A percentile compares a stretch with the other conserved stretches of the same genome.
Evolutionary conservation across 177 flowering plant genomes (phyloP).

Genomic region (Vitis hybrid): DNA sequence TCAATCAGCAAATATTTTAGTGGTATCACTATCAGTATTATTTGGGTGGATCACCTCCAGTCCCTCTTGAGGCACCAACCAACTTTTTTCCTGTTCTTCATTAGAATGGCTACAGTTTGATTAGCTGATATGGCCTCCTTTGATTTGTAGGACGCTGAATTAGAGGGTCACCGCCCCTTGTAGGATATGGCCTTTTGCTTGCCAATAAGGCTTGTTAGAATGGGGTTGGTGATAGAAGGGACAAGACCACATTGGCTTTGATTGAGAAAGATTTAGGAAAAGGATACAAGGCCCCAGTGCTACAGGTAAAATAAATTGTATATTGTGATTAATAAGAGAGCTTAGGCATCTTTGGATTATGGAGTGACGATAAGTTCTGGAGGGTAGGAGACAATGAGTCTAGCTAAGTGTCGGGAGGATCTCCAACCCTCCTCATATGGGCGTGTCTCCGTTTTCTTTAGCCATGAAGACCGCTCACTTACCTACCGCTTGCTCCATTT

Average conservation of each 20-base stretch:
- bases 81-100: no score
- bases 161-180: not conserved
- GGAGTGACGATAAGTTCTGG: constrained; percentile 9
- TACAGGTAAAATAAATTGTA: not conserved
- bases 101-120: no score
- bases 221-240: not conserved
- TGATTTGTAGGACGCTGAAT: no score
- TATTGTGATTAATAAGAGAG: not conserved
- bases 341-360: constrained; percentile 1
- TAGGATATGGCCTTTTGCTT: not conserved
- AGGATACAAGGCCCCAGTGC: not conserved
- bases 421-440: constrained; percentile 20
- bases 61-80: not conserved
- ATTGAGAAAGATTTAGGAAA: not conserved
- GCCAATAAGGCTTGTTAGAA: not conserved
- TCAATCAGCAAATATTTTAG: not conserved
- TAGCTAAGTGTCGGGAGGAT: constrained; percentile 12
- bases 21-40: not conserved
- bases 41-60: not conserved
- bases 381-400: constrained; percentile 15
- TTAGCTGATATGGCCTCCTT: no score
- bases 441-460: constrained; percentile 8
- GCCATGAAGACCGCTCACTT: constrained; percentile 1
- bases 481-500: not conserved
- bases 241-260: constrained; percentile 6